A percentile compares a stretch with the other conserved stretches of the same genome.
These are phyloP conservation scores for Marasmius fiardii DNA, from an alignment of 1,284 basidiomycete genomes.

Conservation along the genomic window DNA sequence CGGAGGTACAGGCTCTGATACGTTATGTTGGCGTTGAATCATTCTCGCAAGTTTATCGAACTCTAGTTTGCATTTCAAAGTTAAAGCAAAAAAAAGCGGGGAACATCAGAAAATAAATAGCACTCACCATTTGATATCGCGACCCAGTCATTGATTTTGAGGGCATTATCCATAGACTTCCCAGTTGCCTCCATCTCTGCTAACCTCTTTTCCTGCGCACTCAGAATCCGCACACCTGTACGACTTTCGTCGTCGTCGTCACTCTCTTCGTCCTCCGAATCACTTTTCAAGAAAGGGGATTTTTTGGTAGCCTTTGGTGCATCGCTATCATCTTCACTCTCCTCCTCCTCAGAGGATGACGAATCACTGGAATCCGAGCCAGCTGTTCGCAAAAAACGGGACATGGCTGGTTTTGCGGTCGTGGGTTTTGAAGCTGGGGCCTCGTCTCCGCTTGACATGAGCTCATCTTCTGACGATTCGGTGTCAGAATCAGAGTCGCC, in stretches of 20 bases:
- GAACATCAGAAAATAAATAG: background rate
- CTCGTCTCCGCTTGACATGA: conserved; percentile 72
- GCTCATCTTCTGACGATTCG: conserved; percentile 78
- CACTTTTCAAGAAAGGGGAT: conserved; percentile 32
- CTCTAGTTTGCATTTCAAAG: conserved; percentile 48
- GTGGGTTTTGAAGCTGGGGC: conserved; percentile 44
- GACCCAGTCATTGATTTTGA: conserved; percentile 97
- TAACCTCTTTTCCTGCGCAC: conserved; percentile 83
- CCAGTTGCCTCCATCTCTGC: conserved; percentile 90
- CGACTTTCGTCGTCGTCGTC: conserved; percentile 67
- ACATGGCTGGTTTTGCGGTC: conserved; percentile 66
- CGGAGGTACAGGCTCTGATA: conserved; percentile 85
- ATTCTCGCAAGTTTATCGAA: conserved; percentile 95
- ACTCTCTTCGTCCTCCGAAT: conserved; percentile 61
- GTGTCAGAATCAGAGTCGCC: conserved; percentile 80
- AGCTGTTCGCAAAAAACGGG: conserved; percentile 32
- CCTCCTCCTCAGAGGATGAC: conserved; percentile 38
- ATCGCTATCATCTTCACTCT: conserved; percentile 45
- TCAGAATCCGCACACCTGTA: conserved; percentile 68
- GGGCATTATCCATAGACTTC: conserved; percentile 90
- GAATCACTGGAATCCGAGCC: conserved; percentile 24
- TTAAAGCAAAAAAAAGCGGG: background rate
- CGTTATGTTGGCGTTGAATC: conserved; percentile 85
- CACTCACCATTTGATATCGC: conserved; percentile 80
- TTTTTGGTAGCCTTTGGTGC: conserved; percentile 25